A percentile compares a stretch with the other conserved stretches of the same genome.
These are phyloP conservation scores for Trichosanthes cucumerina DNA, from an alignment of 306 rosid species.

Conservation along the genomic window DNA sequence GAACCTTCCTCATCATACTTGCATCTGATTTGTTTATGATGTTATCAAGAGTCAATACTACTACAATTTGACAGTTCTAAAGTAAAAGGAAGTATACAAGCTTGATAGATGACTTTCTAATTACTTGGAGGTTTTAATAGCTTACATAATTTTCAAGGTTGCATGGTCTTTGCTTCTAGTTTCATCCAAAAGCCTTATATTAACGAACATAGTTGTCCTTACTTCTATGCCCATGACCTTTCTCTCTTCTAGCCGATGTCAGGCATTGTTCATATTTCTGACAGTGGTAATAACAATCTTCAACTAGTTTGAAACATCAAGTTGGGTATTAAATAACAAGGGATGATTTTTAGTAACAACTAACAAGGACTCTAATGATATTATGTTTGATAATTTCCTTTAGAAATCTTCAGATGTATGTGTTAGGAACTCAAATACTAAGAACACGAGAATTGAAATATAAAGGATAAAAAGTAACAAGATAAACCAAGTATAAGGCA, in stretches of 20 bases:
- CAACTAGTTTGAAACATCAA: neutral
- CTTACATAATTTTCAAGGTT: neutral
- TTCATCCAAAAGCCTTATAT: neutral
- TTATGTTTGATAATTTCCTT: neutral
- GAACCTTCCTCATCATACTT: neutral
- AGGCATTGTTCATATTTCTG: neutral
- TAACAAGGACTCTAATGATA: neutral
- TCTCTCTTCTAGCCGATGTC: neutral
- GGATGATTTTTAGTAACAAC: neutral
- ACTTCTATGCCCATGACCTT: neutral
- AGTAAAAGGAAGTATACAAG: neutral
- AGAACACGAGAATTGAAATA: too few species aligned
- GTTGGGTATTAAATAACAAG: neutral
- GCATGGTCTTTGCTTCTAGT: neutral
- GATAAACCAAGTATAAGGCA: too few species aligned
- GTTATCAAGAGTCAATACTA: neutral
- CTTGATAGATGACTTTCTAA: neutral
- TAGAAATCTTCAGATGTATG: neutral
- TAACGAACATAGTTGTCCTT: neutral
- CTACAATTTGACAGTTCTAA: neutral
- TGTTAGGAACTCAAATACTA: too few species aligned
- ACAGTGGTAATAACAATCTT: neutral
- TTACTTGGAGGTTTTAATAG: neutral
- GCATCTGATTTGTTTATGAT: neutral
- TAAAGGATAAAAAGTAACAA: too few species aligned